Evolutionary conservation across 1,284 basidiomycete species (phyloP), one percentile per base, ranked within the genome.

Genomic region (Cryptococcus sp.): DNA sequence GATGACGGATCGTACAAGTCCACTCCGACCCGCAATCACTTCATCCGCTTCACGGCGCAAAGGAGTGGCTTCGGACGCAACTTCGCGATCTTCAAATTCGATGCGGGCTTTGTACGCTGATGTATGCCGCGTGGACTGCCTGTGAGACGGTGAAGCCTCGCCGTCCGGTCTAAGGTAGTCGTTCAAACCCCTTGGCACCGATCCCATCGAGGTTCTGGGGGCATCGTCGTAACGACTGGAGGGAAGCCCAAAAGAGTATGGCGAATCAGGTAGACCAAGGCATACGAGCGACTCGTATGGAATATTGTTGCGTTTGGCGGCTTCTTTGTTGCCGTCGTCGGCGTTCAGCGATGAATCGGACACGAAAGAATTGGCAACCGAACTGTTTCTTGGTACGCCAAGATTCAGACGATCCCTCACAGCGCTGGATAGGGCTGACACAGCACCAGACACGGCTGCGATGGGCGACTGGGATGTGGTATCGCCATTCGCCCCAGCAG

Each of bases 1-100:
- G 60, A 93, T 82, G 23, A 88, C 80, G 6, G 87, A 88, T 22
- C 94, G 84, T 50, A 96, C 88, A 13, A 98, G 83, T 5, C 96
- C 95, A 57, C 86, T 83, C 47, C 88, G 86, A 6, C 95, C 95
- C 3, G 79, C 69, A 49, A 97, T 88, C 11, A 89, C 78, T 50
- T 86, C 84, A 66, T 91, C 89, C 0, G 94, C 89, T 8, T 73
- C 70, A 1, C 72, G 59, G 5, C 84, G 83, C 2, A 85, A 65
- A 3, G 93, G 91, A 0, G 82, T 79, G 0, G 93, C 93, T 56
- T 93, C 90, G 1, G 84, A 83, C 0, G 89, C 89, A 6, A 93
- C 81, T 61, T 96, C 93, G n/a, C 90, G 83, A 22, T 86, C 84
- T 68, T 91, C 87, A 67, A 86, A 92, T 10, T 84, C 82, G 6